These are phyloP conservation scores for Capsicum chinense DNA, from an alignment of 257 asterid species.

Conservation along the genomic window DNA sequence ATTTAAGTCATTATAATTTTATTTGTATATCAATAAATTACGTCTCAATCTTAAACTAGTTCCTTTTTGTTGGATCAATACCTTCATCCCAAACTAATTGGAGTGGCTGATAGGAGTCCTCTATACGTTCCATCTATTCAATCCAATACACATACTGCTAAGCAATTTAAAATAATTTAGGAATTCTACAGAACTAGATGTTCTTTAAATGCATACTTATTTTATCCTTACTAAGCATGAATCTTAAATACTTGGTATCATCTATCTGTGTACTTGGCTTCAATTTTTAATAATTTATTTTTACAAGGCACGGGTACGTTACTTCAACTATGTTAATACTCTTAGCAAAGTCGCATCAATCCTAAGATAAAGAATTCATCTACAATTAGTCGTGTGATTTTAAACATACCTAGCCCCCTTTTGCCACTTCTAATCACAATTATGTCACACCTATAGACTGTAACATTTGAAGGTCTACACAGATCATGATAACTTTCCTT, in stretches of 20 bases:
- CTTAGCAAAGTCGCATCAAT: neutral
- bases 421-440: neutral
- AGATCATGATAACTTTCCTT: neutral
- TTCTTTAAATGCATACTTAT: neutral
- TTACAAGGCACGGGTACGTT: neutral
- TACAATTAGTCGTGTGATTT: neutral
- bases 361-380: neutral
- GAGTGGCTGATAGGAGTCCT: neutral
- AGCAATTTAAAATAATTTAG: neutral
- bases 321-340: neutral
- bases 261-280: neutral
- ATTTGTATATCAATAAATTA: neutral
- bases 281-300: neutral
- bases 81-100: neutral
- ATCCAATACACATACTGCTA: neutral
- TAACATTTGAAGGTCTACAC: neutral
- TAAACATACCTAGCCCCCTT: neutral
- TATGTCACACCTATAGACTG: neutral
- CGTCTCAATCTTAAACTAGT: neutral
- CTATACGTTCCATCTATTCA: neutral
- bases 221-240: neutral
- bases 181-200: neutral
- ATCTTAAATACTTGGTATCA: constrained; percentile 15
- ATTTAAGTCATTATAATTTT: neutral
- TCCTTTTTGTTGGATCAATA: neutral